A percentile compares a stretch with the other conserved stretches of the same genome.
Evolutionary conservation across 768 basidiomycete species (phyloP).

Genomic region (Suillus fuscotomentosus): DNA sequence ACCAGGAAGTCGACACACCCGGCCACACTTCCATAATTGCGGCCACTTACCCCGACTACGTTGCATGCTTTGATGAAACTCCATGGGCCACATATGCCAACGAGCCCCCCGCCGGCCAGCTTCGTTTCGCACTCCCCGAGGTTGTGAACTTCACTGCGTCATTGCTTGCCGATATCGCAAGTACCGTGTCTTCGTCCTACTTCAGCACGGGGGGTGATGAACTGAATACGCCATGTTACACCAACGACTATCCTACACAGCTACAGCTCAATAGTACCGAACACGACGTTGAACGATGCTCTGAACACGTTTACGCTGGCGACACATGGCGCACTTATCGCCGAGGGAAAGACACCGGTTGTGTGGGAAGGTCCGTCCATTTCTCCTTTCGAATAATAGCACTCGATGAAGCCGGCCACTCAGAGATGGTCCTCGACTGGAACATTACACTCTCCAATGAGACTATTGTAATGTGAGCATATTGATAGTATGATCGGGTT

Average conservation of each 20-base stretch:
- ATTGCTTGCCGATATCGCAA: slow-evolving; percentile 53
- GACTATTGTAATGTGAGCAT: slow-evolving; percentile 38
- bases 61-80: slow-evolving; percentile 60
- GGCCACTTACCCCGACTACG: slow-evolving; percentile 64
- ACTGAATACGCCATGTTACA: slow-evolving; percentile 66
- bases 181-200: slow-evolving; percentile 52
- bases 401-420: not conserved
- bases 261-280: slow-evolving; percentile 46
- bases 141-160: slow-evolving; percentile 58
- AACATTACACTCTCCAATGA: slow-evolving; percentile 41
- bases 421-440: slow-evolving; percentile 47
- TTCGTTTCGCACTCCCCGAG: slow-evolving; percentile 63
- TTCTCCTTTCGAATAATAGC: not conserved
- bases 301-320: slow-evolving; percentile 59
- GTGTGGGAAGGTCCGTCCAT: slow-evolving; percentile 69
- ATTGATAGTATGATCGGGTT: not conserved
- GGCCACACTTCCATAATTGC: slow-evolving; percentile 75
- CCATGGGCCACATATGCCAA: slow-evolving; percentile 64
- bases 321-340: slow-evolving; percentile 55
- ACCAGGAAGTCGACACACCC: slow-evolving; percentile 80
- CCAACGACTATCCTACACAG: slow-evolving; percentile 58
- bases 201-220: slow-evolving; percentile 86
- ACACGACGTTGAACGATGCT: slow-evolving; percentile 60
- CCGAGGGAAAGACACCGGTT: slow-evolving; percentile 68
- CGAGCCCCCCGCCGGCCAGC: slow-evolving; percentile 83